Base-by-base conservation (phyloP, 345 rosid genomes). In the Brassica rapa region DNA sequence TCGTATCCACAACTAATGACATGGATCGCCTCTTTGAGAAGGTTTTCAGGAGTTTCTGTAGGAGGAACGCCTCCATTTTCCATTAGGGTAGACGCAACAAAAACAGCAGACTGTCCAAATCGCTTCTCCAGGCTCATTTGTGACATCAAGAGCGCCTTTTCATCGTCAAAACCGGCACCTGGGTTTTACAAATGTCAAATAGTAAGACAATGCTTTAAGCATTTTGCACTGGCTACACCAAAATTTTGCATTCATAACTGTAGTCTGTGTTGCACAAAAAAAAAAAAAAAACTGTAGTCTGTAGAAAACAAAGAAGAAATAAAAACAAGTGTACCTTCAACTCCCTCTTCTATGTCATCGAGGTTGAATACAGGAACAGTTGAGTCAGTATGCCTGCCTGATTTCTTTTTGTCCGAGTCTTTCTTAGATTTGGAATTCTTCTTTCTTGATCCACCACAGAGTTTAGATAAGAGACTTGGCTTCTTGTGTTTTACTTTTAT, bases 111-210 rank as follows among this genome's bases (percentile, higher is more conserved):
- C 65, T 89, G 94, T 60, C 98, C 96, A 76, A 94, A 94, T 43
- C 97, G 90, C 78, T 92, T 87, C 85, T 92, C 98, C 75, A 94
- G 85, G 83, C 91, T 92, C 98, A 86, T 90, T 88, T 94, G 97
- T 0, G 98, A 92, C 98, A 94, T 92, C 59, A 92, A 82, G 32
- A 92, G 84, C 14, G 97, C 86, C 85, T 94, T 94, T 80, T 94
- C 98, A 83, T 94, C 98, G 84, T 92, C 97, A 86, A 94, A 90
- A 68, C 97, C 98, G 75, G 93, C 91, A 85, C 98, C 98, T 93
- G 72, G 46, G 70, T 75, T 43, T 80, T 21, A 56, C 57, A 73
- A 35, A 78, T 74, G 68, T 19, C 53, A 21, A 61, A 19, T 16
- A 6, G 37, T 66, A 64, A 66, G 8, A 53, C 24, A 55, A 15